A percentile compares a stretch with the other conserved stretches of the same genome.
Conservation (phyloP, 2,329 filamentous ascomycete genomes). For the Talaromyces piceae region DNA sequence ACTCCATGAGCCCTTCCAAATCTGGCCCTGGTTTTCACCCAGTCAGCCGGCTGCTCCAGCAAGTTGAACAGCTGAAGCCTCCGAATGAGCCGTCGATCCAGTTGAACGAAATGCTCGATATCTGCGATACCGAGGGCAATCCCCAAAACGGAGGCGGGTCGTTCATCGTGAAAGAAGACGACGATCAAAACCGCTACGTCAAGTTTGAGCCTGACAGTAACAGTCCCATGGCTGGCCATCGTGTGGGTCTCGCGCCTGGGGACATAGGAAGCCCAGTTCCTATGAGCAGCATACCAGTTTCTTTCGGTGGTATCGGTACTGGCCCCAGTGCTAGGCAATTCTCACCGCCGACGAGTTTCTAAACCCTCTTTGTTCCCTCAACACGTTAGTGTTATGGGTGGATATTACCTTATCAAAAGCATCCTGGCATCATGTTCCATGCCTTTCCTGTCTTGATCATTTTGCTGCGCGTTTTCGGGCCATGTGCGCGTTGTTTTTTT, state of each 20-base stretch:
- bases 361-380: conserved; percentile 1
- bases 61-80: conserved; percentile 59
- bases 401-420: conserved; percentile 5
- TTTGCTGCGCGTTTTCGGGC: conserved; percentile 2
- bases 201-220: conserved; percentile 48
- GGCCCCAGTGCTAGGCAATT: conserved; percentile 31
- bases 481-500: background rate
- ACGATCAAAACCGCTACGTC: conserved; percentile 30
- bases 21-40: conserved; percentile 60
- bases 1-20: conserved; percentile 32
- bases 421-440: conserved; percentile 5
- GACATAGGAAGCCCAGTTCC: conserved; percentile 63
- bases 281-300: conserved; percentile 33
- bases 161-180: conserved; percentile 61
- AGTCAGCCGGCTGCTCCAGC: conserved; percentile 53
- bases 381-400: conserved; percentile 2
- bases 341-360: conserved; percentile 25
- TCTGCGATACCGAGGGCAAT: conserved; percentile 88
- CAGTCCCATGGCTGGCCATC: conserved; percentile 35
- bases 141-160: conserved; percentile 80
- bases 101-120: conserved; percentile 66
- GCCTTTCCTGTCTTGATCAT: conserved; percentile 4
- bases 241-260: conserved; percentile 46
- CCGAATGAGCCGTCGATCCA: conserved; percentile 49
- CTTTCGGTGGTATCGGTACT: conserved; percentile 29